A percentile compares a stretch with the other conserved stretches of the same genome.
phyloP scores from a whole-genome alignment of 305 asterid genomes.

The Fraxinus sp. region DNA sequence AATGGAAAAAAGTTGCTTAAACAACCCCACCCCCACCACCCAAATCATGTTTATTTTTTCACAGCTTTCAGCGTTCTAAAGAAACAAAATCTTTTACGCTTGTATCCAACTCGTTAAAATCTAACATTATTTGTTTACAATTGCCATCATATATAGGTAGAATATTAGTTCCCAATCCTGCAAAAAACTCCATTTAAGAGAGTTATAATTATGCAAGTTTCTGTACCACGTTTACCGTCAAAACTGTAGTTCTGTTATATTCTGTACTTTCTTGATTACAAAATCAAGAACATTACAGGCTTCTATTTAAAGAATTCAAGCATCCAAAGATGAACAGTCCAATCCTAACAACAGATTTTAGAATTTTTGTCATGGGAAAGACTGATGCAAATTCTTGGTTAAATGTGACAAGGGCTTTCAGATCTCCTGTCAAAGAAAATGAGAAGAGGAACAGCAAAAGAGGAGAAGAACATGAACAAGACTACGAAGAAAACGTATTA shows the following conservation, averaged over 20 bases:
- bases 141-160: background rate
- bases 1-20: background rate
- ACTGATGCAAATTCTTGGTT: constrained; percentile 61
- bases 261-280: constrained; percentile 22
- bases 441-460: constrained; percentile 31
- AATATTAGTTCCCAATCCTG: too few relatives aligned
- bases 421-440: constrained; percentile 52
- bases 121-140: constrained; percentile 15
- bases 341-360: background rate
- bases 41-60: background rate
- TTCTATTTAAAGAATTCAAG: background rate
- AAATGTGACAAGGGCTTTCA: constrained; percentile 60
- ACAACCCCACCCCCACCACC: background rate
- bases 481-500: constrained; percentile 48
- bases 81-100: constrained; percentile 43
- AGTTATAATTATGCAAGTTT: constrained; percentile 3
- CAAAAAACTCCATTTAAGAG: background rate
- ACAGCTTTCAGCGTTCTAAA: constrained; percentile 62
- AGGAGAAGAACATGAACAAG: constrained; percentile 38
- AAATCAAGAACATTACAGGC: background rate
- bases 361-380: constrained; percentile 48
- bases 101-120: constrained; percentile 39
- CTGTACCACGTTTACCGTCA: background rate
- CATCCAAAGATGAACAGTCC: background rate
- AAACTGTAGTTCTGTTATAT: constrained; percentile 21